Percentiles rank a stretch among this genome's conserved stretches.
phyloP scores from a whole-genome alignment of 2,329 filamentous ascomycete species.

The Neofusicoccum laricinum region DNA sequence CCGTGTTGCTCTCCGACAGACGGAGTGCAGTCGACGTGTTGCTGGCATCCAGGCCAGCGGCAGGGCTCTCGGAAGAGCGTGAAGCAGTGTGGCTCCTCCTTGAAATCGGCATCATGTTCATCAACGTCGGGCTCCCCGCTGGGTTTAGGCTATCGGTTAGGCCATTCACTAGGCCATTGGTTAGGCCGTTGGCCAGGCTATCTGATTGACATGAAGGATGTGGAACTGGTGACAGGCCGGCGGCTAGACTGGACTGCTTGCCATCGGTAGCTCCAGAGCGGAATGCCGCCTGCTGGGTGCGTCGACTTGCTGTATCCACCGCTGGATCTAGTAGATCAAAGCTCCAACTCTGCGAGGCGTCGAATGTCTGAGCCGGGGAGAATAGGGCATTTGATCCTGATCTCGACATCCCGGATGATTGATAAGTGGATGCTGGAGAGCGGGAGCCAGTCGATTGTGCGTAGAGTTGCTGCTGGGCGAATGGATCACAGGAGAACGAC shows the following conservation, averaged over 20 bases:
- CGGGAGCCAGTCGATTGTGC: not conserved
- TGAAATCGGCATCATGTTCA: not conserved
- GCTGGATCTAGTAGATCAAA: constrained; percentile 5
- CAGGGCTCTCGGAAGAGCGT: not conserved
- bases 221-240: not conserved
- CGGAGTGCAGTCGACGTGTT: not conserved
- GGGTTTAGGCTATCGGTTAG: not conserved
- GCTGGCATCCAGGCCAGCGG: not conserved
- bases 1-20: not conserved
- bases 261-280: not conserved
- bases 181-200: not conserved
- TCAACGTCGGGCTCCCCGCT: not conserved
- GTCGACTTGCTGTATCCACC: not conserved
- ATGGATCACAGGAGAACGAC: not conserved
- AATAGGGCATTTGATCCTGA: not conserved
- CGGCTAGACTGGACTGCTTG: not conserved
- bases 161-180: not conserved
- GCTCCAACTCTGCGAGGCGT: not conserved
- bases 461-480: not conserved
- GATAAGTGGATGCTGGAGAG: constrained; percentile 1
- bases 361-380: not conserved
- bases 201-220: not conserved
- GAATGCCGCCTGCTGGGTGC: not conserved
- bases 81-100: not conserved
- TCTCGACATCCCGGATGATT: constrained; percentile 8